Evolutionary conservation across 495 filamentous ascomycete species (phyloP).

Genomic region (Penicillium dipodomyicola): DNA sequence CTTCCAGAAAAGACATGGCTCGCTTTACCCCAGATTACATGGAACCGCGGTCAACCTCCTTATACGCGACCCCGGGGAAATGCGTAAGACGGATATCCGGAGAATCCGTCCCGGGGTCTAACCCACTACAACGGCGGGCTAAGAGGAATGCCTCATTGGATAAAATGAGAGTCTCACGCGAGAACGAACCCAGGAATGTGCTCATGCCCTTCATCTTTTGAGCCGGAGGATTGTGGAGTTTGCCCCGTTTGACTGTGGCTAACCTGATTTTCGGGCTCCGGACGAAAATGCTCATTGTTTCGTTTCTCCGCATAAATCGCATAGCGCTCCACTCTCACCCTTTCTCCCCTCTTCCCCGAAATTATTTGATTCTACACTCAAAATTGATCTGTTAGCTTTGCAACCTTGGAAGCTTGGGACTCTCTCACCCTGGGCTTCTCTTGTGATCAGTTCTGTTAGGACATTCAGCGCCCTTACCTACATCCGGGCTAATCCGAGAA

Average conservation of each 20-base stretch:
- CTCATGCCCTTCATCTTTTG: constrained; percentile 1
- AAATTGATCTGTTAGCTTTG: background rate
- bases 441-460: background rate
- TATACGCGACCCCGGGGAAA: constrained; percentile 19
- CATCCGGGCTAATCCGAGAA: constrained; percentile 1
- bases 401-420: constrained; percentile 3
- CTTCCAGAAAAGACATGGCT: background rate
- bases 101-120: constrained; percentile 20
- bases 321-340: constrained; percentile 22
- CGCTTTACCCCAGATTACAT: constrained; percentile 5
- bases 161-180: constrained; percentile 3
- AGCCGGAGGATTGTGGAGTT: constrained; percentile 10
- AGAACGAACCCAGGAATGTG: constrained; percentile 5
- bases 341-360: constrained; percentile 23
- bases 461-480: background rate
- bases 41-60: background rate
- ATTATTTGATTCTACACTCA: constrained; percentile 14
- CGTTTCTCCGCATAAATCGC: constrained; percentile 28
- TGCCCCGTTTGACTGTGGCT: constrained; percentile 9
- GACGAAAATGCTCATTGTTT: background rate
- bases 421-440: background rate
- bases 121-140: constrained; percentile 16
- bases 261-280: constrained; percentile 4
- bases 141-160: constrained; percentile 14
- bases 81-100: constrained; percentile 22